These are phyloP conservation scores for Grosmannia clavigera DNA, from an alignment of 2,329 filamentous ascomycete genomes.

Conservation along the genomic window DNA sequence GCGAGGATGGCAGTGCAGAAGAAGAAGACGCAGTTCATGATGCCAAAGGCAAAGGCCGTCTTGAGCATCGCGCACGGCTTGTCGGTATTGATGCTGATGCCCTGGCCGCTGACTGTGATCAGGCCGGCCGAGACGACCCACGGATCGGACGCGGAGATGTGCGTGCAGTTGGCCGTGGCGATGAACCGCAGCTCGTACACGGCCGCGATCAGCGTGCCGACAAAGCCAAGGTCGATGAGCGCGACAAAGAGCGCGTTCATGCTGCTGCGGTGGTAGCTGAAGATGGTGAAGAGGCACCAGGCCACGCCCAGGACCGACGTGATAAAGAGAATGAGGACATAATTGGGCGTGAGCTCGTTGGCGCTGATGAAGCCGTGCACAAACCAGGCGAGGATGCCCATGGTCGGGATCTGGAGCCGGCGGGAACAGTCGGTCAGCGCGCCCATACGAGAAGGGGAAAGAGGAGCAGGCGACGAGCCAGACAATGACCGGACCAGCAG, in stretches of 20 bases:
- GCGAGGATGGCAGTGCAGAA: slow-evolving; percentile 64
- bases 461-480: background rate
- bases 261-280: slow-evolving; percentile 51
- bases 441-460: background rate
- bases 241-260: slow-evolving; percentile 49
- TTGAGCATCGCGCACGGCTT: slow-evolving; percentile 90
- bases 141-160: slow-evolving; percentile 33
- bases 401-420: slow-evolving; percentile 41
- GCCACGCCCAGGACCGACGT: slow-evolving; percentile 49
- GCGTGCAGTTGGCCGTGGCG: slow-evolving; percentile 52
- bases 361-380: slow-evolving; percentile 43
- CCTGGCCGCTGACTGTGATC: slow-evolving; percentile 38
- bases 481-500: background rate
- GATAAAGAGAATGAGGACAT: slow-evolving; percentile 56
- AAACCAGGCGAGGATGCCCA: slow-evolving; percentile 58
- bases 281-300: slow-evolving; percentile 53
- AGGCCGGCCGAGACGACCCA: slow-evolving; percentile 53
- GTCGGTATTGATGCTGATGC: slow-evolving; percentile 43
- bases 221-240: slow-evolving; percentile 47
- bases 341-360: slow-evolving; percentile 48
- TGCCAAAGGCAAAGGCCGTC: slow-evolving; percentile 75
- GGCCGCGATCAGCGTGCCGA: slow-evolving; percentile 51
- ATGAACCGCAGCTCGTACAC: slow-evolving; percentile 50
- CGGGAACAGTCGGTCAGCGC: background rate
- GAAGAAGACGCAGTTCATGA: slow-evolving; percentile 79